A percentile compares a stretch with the other conserved stretches of the same genome.
Conservation (phyloP, 2,329 filamentous ascomycete genomes). For the Dactylonectria macrodidyma region DNA sequence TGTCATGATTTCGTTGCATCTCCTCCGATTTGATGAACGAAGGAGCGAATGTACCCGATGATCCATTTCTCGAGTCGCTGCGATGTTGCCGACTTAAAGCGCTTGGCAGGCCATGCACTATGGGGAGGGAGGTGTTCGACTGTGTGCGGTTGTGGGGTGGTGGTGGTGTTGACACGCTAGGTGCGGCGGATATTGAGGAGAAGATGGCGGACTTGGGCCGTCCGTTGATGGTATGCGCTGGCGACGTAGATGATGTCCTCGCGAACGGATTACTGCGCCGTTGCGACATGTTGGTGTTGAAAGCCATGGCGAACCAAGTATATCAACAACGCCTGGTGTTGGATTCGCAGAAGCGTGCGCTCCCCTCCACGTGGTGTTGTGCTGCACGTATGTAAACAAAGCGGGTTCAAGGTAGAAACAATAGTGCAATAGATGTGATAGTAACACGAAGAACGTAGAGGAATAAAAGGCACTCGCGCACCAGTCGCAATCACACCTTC, state of each 20-base stretch:
- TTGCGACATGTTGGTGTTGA: slow-evolving; percentile 65
- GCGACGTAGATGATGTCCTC: slow-evolving; percentile 78
- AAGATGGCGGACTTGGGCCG: slow-evolving; percentile 85
- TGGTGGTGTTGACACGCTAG: slow-evolving; percentile 57
- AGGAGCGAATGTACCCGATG: slow-evolving; percentile 90
- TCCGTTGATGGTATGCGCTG: slow-evolving; percentile 65
- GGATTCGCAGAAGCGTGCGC: slow-evolving; percentile 31
- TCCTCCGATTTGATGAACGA: slow-evolving; percentile 95
- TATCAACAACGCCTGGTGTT: slow-evolving; percentile 47
- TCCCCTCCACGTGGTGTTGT: slow-evolving; percentile 30
- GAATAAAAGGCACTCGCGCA: slow-evolving; percentile 44
- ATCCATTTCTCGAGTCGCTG: slow-evolving; percentile 75
- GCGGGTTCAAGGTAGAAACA: slow-evolving; percentile 23
- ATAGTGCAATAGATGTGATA: slow-evolving; percentile 11
- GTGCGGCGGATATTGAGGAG: slow-evolving; percentile 68
- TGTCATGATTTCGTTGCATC: slow-evolving; percentile 70
- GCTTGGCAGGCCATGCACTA: slow-evolving; percentile 30
- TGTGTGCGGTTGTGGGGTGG: slow-evolving; percentile 77
- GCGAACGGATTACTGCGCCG: slow-evolving; percentile 87
- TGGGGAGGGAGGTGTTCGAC: slow-evolving; percentile 71
- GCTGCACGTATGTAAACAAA: slow-evolving; percentile 46
- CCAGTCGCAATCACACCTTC: slow-evolving; percentile 41
- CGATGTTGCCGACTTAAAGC: slow-evolving; percentile 55
- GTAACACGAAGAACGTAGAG: slow-evolving; percentile 34
- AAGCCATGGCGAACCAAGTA: slow-evolving; percentile 51